Conservation (phyloP, 805 yeast species). For the Diddensiella caesifluorescens region DNA sequence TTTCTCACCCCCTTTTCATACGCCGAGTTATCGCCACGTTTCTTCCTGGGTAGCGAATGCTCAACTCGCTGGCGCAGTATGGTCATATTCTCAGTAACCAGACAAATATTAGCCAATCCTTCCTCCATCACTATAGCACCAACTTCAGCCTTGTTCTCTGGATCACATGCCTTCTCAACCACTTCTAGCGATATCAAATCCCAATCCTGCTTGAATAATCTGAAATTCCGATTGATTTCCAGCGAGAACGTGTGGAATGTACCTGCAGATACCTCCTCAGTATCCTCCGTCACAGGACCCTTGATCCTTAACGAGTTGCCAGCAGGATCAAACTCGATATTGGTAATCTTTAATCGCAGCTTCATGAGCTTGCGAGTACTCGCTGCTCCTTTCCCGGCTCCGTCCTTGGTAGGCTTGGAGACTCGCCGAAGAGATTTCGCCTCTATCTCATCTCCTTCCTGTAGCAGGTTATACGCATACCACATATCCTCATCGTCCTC, state of each 20-base stretch:
- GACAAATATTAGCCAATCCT: constrained; percentile 89
- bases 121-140: constrained; percentile 93
- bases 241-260: constrained; percentile 85
- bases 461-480: constrained; percentile 75
- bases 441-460: constrained; percentile 67
- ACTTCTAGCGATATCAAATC: constrained; percentile 64
- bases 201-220: constrained; percentile 71
- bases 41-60: constrained; percentile 77
- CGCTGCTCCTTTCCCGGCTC: constrained; percentile 32
- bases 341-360: constrained; percentile 56
- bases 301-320: constrained; percentile 73
- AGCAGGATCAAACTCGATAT: constrained; percentile 71
- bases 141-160: constrained; percentile 78
- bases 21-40: constrained; percentile 71
- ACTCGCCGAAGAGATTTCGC: constrained; percentile 66
- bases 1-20: constrained; percentile 64
- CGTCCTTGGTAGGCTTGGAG: constrained; percentile 33
- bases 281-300: constrained; percentile 64
- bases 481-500: constrained; percentile 91
- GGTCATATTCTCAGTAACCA: constrained; percentile 85
- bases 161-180: constrained; percentile 62
- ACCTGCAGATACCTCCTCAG: constrained; percentile 75
- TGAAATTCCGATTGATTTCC: constrained; percentile 62
- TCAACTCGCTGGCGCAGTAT: constrained; percentile 74
- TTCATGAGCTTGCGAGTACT: constrained; percentile 53